Evolutionary conservation across 2,329 filamentous ascomycete species (phyloP).

Genomic region (Diaporthe nobilis): DNA sequence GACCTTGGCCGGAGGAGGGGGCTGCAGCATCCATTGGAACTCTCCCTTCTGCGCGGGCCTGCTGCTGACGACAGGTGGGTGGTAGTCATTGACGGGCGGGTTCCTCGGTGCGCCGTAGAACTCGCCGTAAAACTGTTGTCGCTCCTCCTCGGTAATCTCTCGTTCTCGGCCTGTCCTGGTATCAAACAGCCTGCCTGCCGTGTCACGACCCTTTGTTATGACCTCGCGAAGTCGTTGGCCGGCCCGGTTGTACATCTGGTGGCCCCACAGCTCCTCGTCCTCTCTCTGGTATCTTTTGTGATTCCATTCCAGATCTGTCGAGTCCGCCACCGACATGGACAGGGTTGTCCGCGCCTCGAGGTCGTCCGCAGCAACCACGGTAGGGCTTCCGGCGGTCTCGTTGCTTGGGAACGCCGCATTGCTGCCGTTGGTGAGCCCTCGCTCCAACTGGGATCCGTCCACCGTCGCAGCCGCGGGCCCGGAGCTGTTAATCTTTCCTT

Average conservation of each 20-base stretch:
- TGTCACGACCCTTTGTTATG: constrained; percentile 71
- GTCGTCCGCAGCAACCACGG: constrained; percentile 61
- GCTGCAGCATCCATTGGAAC: constrained; percentile 92
- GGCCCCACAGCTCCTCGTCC: constrained; percentile 89
- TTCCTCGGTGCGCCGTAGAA: constrained; percentile 74
- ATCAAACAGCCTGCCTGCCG: constrained; percentile 68
- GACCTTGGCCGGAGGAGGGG: constrained; percentile 87
- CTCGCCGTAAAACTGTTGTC: constrained; percentile 72
- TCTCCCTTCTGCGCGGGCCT: constrained; percentile 78
- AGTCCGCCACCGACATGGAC: constrained; percentile 53
- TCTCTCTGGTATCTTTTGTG: constrained; percentile 85
- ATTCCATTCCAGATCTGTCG: constrained; percentile 74
- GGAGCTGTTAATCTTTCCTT: constrained; percentile 71
- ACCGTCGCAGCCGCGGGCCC: constrained; percentile 60
- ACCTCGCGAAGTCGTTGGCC: constrained; percentile 71
- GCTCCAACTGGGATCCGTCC: constrained; percentile 53
- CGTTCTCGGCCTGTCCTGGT: constrained; percentile 66
- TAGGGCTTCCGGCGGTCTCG: constrained; percentile 58
- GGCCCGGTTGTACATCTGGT: constrained; percentile 64
- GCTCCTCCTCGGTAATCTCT: constrained; percentile 63
- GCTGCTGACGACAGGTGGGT: constrained; percentile 86
- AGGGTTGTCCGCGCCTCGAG: constrained; percentile 55
- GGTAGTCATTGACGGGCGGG: constrained; percentile 87
- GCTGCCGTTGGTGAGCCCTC: constrained; percentile 46
- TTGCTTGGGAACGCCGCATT: constrained; percentile 52